Evolutionary conservation across 129 eudicot genomes (phyloP).

Genomic region (Flaveria ramosissima): DNA sequence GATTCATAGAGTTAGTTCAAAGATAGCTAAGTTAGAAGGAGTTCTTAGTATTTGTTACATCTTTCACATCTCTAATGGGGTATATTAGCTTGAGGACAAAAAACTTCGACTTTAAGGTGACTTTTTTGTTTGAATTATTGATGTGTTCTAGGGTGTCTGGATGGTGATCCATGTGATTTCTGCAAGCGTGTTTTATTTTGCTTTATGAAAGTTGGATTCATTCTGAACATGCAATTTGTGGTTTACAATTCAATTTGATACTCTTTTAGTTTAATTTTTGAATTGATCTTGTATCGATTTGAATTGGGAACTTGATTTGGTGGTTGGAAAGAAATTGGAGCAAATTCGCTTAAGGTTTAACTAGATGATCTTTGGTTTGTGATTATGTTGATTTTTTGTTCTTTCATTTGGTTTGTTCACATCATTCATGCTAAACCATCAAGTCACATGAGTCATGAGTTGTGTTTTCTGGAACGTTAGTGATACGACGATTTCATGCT

Average conservation of each 20-base stretch:
- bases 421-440: background rate
- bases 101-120: constrained; percentile 6
- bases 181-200: background rate
- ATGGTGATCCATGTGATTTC: constrained; percentile 16
- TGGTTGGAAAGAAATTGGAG: constrained; percentile 8
- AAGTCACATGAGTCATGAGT: background rate
- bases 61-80: background rate
- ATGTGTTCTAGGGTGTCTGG: constrained; percentile 2
- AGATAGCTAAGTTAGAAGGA: background rate
- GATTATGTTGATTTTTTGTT: background rate
- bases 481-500: background rate
- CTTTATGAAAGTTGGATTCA: constrained; percentile 11
- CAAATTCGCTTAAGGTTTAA: background rate
- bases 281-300: background rate
- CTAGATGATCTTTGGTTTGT: background rate
- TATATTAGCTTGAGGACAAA: constrained; percentile 14
- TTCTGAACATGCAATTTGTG: constrained; percentile 14
- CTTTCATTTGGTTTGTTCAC: background rate
- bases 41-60: background rate
- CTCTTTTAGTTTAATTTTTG: background rate
- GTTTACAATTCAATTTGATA: constrained; percentile 1
- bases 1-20: background rate
- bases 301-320: constrained; percentile 1
- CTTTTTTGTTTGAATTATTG: background rate
- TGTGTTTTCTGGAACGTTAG: background rate